phyloP scores from a whole-genome alignment of 257 asterid genomes.

The Anisodus tanguticus region DNA sequence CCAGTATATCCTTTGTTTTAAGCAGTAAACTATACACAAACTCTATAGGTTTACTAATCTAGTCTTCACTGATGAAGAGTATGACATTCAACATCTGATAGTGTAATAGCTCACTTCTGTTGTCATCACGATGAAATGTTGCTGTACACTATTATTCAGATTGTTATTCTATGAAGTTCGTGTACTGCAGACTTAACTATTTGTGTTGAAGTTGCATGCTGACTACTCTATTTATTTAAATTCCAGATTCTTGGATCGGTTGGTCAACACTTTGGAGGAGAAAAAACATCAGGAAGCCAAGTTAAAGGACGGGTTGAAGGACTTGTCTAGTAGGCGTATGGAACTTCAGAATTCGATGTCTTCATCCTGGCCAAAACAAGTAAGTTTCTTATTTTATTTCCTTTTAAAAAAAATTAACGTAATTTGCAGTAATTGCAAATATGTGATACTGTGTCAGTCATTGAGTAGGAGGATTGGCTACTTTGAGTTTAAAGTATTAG shows the following conservation, averaged over 20 bases:
- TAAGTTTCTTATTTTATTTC: conserved; percentile 43
- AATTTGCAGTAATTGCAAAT: conserved; percentile 20
- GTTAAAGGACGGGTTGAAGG: conserved; percentile 83
- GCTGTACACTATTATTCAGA: neutral
- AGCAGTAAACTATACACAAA: neutral
- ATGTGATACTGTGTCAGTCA: conserved; percentile 12
- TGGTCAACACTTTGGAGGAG: conserved; percentile 86
- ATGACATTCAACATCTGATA: neutral
- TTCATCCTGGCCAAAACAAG: conserved; percentile 98
- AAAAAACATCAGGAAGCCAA: conserved; percentile 86
- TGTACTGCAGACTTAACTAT: conserved; percentile 14
- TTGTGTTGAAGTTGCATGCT: conserved; percentile 22
- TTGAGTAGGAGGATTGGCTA: conserved; percentile 26
- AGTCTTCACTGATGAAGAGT: neutral
- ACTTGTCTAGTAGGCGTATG: conserved; percentile 70
- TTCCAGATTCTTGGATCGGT: conserved; percentile 88
- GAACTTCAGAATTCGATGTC: conserved; percentile 93
- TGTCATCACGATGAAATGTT: conserved; percentile 8
- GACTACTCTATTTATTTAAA: conserved; percentile 30
- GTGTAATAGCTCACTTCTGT: neutral
- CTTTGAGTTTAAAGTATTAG: neutral
- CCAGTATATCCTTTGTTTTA: neutral
- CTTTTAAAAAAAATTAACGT: no score
- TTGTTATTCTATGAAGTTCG: neutral
- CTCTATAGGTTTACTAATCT: neutral